Evolutionary conservation across 768 basidiomycete species (phyloP).

Genomic region (Suillus ampliporus): DNA sequence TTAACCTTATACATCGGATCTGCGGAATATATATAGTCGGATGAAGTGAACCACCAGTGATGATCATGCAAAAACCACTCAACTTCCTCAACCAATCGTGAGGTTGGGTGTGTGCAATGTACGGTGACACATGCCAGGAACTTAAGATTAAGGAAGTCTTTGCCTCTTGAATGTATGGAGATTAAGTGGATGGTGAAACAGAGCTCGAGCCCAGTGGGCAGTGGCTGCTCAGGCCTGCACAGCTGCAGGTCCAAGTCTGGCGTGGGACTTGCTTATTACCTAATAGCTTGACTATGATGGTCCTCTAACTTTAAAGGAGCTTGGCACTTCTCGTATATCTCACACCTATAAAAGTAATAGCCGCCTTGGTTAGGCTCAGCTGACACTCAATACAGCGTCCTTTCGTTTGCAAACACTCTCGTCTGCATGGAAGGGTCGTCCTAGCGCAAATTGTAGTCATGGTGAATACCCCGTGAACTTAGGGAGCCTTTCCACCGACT

Average conservation of each 20-base stretch:
- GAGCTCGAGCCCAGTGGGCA: too few relatives aligned
- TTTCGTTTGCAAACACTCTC: neutral
- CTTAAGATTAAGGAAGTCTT: too few relatives aligned
- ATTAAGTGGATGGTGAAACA: too few relatives aligned
- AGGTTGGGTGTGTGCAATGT: too few relatives aligned
- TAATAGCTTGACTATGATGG: neutral
- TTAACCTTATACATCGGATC: neutral
- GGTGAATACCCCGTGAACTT: slow-evolving; percentile 22
- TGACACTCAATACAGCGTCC: neutral
- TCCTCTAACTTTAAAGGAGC: neutral
- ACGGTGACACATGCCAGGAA: too few relatives aligned
- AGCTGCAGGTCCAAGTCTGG: too few relatives aligned
- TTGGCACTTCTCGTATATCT: too few relatives aligned
- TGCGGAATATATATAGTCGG: neutral
- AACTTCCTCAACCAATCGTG: neutral
- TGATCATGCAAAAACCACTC: neutral
- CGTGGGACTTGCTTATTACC: neutral
- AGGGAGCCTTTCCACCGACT: neutral
- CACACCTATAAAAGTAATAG: too few relatives aligned
- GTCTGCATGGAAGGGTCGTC: slow-evolving; percentile 1
- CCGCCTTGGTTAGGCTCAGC: neutral
- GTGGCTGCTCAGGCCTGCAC: too few relatives aligned
- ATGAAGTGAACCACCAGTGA: neutral
- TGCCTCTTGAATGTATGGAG: too few relatives aligned
- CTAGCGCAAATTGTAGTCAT: slow-evolving; percentile 13